Evolutionary conservation across 2,329 filamentous ascomycete genomes (phyloP).

Genomic region (Nigrospora sphaerica): DNA sequence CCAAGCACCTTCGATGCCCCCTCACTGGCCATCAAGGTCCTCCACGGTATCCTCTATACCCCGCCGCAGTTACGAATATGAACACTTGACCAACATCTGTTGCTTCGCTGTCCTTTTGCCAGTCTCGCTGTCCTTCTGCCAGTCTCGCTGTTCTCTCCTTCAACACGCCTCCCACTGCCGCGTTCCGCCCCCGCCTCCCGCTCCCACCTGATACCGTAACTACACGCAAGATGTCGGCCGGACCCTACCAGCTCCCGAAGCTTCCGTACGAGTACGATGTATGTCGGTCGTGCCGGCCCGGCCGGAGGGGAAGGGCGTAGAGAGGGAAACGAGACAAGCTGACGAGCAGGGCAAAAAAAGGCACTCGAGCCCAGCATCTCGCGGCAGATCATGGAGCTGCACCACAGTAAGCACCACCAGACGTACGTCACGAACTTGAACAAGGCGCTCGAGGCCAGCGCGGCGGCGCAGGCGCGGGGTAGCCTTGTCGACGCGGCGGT

Average conservation of each 20-base stretch:
- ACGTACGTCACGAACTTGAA: constrained; percentile 74
- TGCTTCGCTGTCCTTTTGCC: too few species aligned
- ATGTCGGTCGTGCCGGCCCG: constrained; percentile 20
- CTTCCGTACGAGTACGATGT: constrained; percentile 68
- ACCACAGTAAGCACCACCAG: constrained; percentile 74
- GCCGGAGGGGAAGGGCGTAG: neutral
- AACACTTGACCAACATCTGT: neutral
- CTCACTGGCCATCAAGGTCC: neutral
- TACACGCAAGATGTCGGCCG: neutral
- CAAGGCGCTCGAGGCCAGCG: constrained; percentile 53
- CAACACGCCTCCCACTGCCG: too few species aligned
- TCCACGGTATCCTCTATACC: neutral
- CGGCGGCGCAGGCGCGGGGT: constrained; percentile 43
- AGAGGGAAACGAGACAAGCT: neutral
- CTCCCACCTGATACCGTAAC: neutral
- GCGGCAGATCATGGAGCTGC: constrained; percentile 72
- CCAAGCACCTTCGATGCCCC: neutral
- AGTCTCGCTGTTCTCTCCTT: too few species aligned
- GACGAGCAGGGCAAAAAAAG: constrained; percentile 24
- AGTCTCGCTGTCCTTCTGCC: too few species aligned
- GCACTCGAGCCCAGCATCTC: constrained; percentile 70
- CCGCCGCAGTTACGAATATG: neutral
- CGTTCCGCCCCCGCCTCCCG: neutral
- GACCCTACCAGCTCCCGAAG: constrained; percentile 25
- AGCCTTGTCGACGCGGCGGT: constrained; percentile 53